phyloP scores from a whole-genome alignment of 805 yeast genomes.

The Candida cerambycidarum region DNA sequence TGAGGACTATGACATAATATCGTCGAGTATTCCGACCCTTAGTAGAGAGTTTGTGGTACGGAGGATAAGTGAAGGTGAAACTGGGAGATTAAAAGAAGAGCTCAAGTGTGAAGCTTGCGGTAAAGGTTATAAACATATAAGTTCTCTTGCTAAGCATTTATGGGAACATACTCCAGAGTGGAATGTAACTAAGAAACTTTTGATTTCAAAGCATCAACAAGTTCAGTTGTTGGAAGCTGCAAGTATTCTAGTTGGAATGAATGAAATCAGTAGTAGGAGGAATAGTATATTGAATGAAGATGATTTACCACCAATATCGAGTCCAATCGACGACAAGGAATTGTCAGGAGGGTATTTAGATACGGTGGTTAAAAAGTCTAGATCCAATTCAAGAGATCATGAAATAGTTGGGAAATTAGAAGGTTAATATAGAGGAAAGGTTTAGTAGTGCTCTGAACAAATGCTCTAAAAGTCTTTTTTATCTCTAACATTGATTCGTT shows the following conservation, averaged over 20 bases:
- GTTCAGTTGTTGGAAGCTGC: slow-evolving; percentile 81
- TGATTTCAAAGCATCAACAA: slow-evolving; percentile 85
- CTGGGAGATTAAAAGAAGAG: slow-evolving; percentile 81
- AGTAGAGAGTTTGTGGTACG: slow-evolving; percentile 75
- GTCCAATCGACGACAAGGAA: slow-evolving; percentile 1
- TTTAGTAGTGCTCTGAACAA: not conserved
- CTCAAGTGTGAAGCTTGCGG: slow-evolving; percentile 89
- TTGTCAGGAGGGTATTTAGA: slow-evolving; percentile 34
- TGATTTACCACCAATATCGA: slow-evolving; percentile 6
- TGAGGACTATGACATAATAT: slow-evolving; percentile 12
- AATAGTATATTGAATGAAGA: slow-evolving; percentile 16
- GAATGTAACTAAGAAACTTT: slow-evolving; percentile 78
- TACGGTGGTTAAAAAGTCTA: slow-evolving; percentile 1
- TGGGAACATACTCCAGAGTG: slow-evolving; percentile 97
- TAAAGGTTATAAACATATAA: slow-evolving; percentile 85
- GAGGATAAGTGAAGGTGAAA: slow-evolving; percentile 81
- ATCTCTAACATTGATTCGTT: too few relatives aligned
- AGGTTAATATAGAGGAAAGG: slow-evolving; percentile 7
- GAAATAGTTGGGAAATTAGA: slow-evolving; percentile 15
- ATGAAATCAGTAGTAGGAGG: slow-evolving; percentile 12
- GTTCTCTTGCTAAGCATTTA: slow-evolving; percentile 81
- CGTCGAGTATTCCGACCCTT: slow-evolving; percentile 44
- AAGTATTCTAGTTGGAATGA: slow-evolving; percentile 72
- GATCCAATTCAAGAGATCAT: slow-evolving; percentile 8
- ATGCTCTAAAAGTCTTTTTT: not conserved